These are phyloP conservation scores for Fomitopsis serialis DNA, from an alignment of 768 basidiomycete species.

Conservation along the genomic window DNA sequence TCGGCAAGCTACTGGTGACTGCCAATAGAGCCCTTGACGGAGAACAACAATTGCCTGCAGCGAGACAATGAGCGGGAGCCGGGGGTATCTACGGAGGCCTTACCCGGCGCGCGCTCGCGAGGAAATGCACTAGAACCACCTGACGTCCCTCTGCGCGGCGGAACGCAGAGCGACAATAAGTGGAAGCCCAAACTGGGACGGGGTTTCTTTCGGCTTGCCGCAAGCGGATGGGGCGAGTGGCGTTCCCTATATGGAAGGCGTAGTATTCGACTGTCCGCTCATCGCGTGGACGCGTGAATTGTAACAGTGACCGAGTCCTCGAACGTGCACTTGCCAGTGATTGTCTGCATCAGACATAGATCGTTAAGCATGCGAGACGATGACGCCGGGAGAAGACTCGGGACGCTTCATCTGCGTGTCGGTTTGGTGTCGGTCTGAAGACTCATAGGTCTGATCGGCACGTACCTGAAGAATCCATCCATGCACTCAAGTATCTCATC, in stretches of 20 bases:
- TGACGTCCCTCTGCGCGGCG: not conserved
- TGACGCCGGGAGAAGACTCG: no score
- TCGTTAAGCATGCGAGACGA: no score
- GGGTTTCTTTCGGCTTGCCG: not conserved
- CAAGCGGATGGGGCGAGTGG: not conserved
- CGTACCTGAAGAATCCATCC: no score
- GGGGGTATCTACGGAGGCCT: not conserved
- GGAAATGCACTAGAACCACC: not conserved
- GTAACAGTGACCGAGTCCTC: no score
- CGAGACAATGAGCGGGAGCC: not conserved
- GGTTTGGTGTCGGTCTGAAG: no score
- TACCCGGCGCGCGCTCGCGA: not conserved
- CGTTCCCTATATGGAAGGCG: not conserved
- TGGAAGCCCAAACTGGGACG: not conserved
- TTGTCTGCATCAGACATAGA: no score
- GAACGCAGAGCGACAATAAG: constrained; percentile 2
- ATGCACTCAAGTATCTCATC: no score
- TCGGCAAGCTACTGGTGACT: not conserved
- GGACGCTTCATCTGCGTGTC: no score
- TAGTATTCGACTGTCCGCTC: not conserved
- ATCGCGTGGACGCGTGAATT: no score
- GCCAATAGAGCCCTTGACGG: not conserved
- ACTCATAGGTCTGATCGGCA: no score
- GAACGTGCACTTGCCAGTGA: no score
- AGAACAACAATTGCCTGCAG: constrained; percentile 1